Evolutionary conservation across 2,329 filamentous ascomycete species (phyloP).

Genomic region (Scolecobasidium constrictum): DNA sequence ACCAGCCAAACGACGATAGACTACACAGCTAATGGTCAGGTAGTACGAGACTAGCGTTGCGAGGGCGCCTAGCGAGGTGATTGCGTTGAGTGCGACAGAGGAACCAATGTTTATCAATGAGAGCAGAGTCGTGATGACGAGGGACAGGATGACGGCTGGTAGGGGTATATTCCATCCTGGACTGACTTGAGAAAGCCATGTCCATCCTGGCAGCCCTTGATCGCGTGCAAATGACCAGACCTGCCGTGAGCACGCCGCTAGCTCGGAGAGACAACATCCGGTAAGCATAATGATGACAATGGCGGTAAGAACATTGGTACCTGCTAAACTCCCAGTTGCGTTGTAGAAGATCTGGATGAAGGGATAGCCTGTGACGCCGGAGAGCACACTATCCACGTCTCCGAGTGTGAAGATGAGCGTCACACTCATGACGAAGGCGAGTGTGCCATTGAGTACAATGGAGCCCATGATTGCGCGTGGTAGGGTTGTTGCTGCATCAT

Average conservation of each 20-base stretch:
- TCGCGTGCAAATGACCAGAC: constrained; percentile 26
- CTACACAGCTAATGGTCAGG: constrained; percentile 28
- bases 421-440: constrained; percentile 9
- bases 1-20: constrained; percentile 26
- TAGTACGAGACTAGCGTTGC: constrained; percentile 30
- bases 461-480: constrained; percentile 31
- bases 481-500: constrained; percentile 22
- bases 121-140: constrained; percentile 18
- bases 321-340: constrained; percentile 8
- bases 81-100: constrained; percentile 20
- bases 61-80: constrained; percentile 28
- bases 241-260: constrained; percentile 23
- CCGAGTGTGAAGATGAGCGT: constrained; percentile 26
- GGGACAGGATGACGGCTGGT: constrained; percentile 22
- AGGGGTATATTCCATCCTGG: constrained; percentile 17
- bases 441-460: constrained; percentile 12
- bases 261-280: constrained; percentile 17
- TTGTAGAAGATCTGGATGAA: constrained; percentile 19
- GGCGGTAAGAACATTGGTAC: constrained; percentile 18
- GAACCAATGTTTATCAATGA: constrained; percentile 26
- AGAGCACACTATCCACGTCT: constrained; percentile 6
- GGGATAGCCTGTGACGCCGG: constrained; percentile 5
- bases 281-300: constrained; percentile 18
- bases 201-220: constrained; percentile 20
- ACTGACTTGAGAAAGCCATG: neutral